Evolutionary conservation across 2,329 filamentous ascomycete species (phyloP), one percentile per base, ranked within the genome.

Genomic region (Ascochyta fabae): DNA sequence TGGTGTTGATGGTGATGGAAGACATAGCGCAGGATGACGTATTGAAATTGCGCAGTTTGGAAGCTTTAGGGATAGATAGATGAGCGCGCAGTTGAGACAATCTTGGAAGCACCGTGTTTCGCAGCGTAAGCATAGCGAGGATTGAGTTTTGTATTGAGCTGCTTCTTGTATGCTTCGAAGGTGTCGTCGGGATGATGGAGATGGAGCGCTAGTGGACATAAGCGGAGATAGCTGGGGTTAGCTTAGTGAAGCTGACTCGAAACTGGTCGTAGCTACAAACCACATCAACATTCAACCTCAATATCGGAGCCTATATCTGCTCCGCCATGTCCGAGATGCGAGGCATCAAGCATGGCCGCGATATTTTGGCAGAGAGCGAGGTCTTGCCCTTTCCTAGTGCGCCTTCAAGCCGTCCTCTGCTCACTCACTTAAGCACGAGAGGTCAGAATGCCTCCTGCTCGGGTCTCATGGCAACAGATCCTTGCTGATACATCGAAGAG

Each of bases 1-100:
- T 84, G 9, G 77, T 75, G 57, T 78, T 74, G 66, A 84, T 78
- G 16, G 73, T 73, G 10, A 83, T 65, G 29, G 68, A 69, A 15
- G 78, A 63, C 80, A 82, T 82, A 36, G 15, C 33, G 33, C 33
- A 31, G 6, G 64, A 65, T 62, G 72, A 70, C 41, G 67, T 67
- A 39, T 62, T 61, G 13, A 71, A 56, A 7, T 41, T 49, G n/a
- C 59, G 65, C 2, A 39, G 33, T 7, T 33, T 27, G 5, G 16
- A 41, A 9, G 42, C 16, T 24, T 40, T 39, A 4, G 51, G n/a
- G 16, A 27, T n/a, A n/a, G 31, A 33, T 16, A 67, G 22, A 5
- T 68, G 68, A 13, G 42, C 38, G 34, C 53, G 48, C 1, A 65
- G 40, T 15, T 46, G 48, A 31, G 36, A 45, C 8, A 70, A 51